Conservation (phyloP, 2,329 filamentous ascomycete genomes). For the Diaporthe sp. region DNA sequence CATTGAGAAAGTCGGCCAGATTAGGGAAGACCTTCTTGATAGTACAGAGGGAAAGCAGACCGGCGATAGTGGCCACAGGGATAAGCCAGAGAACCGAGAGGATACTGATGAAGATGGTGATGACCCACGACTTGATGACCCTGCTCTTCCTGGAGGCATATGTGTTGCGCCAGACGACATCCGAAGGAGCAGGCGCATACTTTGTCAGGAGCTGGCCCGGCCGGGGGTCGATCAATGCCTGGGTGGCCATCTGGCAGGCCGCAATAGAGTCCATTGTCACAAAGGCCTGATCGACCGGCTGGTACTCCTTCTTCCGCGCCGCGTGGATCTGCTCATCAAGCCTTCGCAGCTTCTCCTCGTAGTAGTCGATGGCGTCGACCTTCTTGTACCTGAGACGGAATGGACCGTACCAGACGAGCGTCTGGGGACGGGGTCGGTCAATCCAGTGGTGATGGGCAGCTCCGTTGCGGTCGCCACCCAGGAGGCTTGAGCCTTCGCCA, state of each 20-base stretch:
- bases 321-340: slow-evolving; percentile 80
- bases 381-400: slow-evolving; percentile 78
- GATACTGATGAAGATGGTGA: slow-evolving; percentile 85
- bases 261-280: slow-evolving; percentile 98
- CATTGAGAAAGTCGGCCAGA: slow-evolving; percentile 75
- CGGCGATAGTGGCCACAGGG: slow-evolving; percentile 83
- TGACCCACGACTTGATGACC: slow-evolving; percentile 82
- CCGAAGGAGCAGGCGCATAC: slow-evolving; percentile 86
- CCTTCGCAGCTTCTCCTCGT: slow-evolving; percentile 84
- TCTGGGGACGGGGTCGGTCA: slow-evolving; percentile 71
- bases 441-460: slow-evolving; percentile 51
- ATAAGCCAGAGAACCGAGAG: slow-evolving; percentile 91
- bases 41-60: slow-evolving; percentile 83
- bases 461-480: slow-evolving; percentile 42
- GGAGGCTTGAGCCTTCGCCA: slow-evolving; percentile 52
- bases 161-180: slow-evolving; percentile 96
- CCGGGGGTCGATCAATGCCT: slow-evolving; percentile 91
- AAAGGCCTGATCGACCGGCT: slow-evolving; percentile 87
- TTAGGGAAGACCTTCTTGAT: slow-evolving; percentile 80
- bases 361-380: slow-evolving; percentile 94
- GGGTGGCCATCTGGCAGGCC: slow-evolving; percentile 93
- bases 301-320: slow-evolving; percentile 81
- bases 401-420: slow-evolving; percentile 83
- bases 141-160: slow-evolving; percentile 82
- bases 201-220: slow-evolving; percentile 89